Evolutionary conservation across 495 filamentous ascomycete species (phyloP).

Genomic region (Tuber brumale): DNA sequence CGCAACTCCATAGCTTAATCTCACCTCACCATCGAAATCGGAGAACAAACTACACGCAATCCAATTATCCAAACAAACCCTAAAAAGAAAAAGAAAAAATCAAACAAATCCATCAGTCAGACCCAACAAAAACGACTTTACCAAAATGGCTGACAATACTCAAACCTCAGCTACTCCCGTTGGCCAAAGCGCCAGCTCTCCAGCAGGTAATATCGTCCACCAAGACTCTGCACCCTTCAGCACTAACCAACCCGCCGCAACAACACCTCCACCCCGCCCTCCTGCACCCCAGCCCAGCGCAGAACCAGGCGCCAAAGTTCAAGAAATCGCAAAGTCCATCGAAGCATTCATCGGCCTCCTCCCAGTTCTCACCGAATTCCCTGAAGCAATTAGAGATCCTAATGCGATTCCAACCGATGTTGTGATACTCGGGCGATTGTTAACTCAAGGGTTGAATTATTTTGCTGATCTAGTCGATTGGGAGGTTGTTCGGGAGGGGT

Average conservation of each 20-base stretch:
- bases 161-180: neutral
- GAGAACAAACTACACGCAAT: neutral
- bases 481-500: neutral
- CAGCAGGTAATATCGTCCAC: neutral
- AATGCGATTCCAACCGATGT: neutral
- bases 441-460: neutral
- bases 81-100: neutral
- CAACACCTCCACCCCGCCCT: neutral
- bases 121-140: neutral
- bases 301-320: neutral
- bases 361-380: neutral
- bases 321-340: neutral
- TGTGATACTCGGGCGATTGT: neutral
- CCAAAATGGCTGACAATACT: neutral
- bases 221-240: neutral
- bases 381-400: neutral
- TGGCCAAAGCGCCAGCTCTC: neutral
- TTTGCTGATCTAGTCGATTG: neutral
- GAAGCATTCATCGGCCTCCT: neutral
- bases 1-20: neutral
- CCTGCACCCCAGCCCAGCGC: neutral
- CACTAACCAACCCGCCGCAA: neutral
- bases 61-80: neutral
- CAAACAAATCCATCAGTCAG: neutral
- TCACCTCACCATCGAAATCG: neutral